A percentile compares a stretch with the other conserved stretches of the same genome.
phyloP scores from a whole-genome alignment of 2,329 filamentous ascomycete genomes.

The Cladobotryum protrusum region DNA sequence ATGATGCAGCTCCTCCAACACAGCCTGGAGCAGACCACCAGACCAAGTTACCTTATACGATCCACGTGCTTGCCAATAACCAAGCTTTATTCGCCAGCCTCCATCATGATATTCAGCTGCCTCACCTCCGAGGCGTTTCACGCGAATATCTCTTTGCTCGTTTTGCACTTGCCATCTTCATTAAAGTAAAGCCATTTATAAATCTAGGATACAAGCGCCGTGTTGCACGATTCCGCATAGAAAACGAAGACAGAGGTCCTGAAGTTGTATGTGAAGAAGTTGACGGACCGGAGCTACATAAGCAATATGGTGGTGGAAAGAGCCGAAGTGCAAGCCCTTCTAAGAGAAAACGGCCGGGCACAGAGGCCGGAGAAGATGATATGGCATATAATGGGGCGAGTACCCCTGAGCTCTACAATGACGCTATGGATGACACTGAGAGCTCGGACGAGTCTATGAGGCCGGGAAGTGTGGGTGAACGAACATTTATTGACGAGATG shows the following conservation, averaged over 20 bases:
- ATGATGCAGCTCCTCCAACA: not conserved
- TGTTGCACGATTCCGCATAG: not conserved
- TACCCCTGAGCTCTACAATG: not conserved
- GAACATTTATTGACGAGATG: no score
- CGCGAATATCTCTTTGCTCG: not conserved
- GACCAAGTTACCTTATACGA: not conserved
- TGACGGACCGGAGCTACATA: not conserved
- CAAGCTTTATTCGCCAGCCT: not conserved
- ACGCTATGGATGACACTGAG: not conserved
- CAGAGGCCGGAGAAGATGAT: not conserved
- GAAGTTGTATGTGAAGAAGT: not conserved
- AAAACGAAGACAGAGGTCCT: not conserved
- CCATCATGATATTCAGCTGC: not conserved
- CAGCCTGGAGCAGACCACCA: not conserved
- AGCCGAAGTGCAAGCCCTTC: not conserved
- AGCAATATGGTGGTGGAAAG: not conserved
- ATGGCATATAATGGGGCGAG: not conserved
- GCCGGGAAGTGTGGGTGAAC: no score
- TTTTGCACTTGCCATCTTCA: not conserved
- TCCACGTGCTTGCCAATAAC: not conserved
- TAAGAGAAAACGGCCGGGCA: not conserved
- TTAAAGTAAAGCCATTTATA: not conserved
- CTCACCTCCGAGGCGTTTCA: not conserved
- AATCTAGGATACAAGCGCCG: not conserved
- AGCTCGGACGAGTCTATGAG: not conserved